Base-by-base conservation (phyloP, 441 rosid species). In the Gossypium davidsonii region DNA sequence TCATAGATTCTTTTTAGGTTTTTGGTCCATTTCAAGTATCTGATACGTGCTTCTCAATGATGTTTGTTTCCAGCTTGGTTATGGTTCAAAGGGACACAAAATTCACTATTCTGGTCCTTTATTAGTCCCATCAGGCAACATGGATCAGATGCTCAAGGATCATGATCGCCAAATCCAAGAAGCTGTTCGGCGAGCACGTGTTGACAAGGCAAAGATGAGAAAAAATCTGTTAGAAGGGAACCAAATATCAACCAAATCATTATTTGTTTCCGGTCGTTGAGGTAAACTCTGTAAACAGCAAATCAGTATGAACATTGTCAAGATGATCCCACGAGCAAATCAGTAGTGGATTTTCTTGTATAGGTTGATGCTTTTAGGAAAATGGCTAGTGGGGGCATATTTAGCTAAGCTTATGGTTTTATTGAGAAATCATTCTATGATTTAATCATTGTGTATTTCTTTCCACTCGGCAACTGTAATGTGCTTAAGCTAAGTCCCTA, bases 151-250 rank as follows among this genome's bases (percentile, higher is more conserved):
- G 85, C 82, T 92, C 25, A 92, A 91, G 83, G 97, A 94, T 70
- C 97, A 94, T 46, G 99, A 94, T 74, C 92, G 97, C 39, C 99
- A 92, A 28, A 88, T 94, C 73, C 99, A 94, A 80, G 99, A 94
- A 83, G 98, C 96, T 48, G 92, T 86, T 37, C 82, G 99, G 75
- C 89, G 94, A 86, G 90, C 99, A 65, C 83, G 98, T 6, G 74
- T 87, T 12, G 99, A 90, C 73, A 94, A 89, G 84, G 93, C 97
- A 72, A 88, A 89, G 77, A 85, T 87, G 69, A 88, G 86, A 80
- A 94, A 86, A 80, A 77, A 79, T 69, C 93, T 89, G 79, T 85
- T 31, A 9, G 89, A 88, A 46, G 90, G 87, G 73, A 81, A 71
- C 82, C 94, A 85, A 83, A 74, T 84, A 71, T 72, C 93, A 56